Percentiles rank a stretch among this genome's conserved stretches.
phyloP scores from a whole-genome alignment of 202 grass and related monocot species.

The Bolboschoenoplectus hybrid region DNA sequence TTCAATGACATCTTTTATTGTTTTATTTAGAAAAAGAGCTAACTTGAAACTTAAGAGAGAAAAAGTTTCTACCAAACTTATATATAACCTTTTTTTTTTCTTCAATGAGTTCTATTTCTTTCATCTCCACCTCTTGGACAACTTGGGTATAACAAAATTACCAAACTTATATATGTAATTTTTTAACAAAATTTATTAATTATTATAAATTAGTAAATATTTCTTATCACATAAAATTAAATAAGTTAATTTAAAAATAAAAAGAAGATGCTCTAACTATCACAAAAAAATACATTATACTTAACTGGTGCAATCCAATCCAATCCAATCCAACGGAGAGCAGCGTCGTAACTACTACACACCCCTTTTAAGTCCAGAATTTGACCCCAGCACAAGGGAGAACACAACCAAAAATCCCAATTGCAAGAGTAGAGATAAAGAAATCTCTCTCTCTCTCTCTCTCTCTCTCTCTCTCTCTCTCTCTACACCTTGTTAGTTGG shows the following conservation, averaged over 20 bases:
- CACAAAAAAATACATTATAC: no score
- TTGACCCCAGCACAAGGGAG: constrained; percentile 15
- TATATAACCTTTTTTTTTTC: background rate
- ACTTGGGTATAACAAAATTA: background rate
- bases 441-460: constrained; percentile 11
- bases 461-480: background rate
- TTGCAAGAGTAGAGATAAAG: constrained; percentile 1
- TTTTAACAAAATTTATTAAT: no score
- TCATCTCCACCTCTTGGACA: background rate
- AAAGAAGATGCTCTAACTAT: no score
- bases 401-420: background rate
- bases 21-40: background rate
- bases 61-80: background rate
- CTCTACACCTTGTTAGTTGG: background rate
- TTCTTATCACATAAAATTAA: no score
- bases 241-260: no score
- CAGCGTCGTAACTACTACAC: constrained; percentile 20
- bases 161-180: no score
- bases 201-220: no score
- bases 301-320: background rate
- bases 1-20: background rate
- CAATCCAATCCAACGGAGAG: constrained; percentile 12
- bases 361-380: background rate
- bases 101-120: background rate
- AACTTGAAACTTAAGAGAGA: background rate